A percentile compares a stretch with the other conserved stretches of the same genome.
phyloP scores from a whole-genome alignment of 2,329 filamentous ascomycete species.

The Paraconiothyrium sp. region DNA sequence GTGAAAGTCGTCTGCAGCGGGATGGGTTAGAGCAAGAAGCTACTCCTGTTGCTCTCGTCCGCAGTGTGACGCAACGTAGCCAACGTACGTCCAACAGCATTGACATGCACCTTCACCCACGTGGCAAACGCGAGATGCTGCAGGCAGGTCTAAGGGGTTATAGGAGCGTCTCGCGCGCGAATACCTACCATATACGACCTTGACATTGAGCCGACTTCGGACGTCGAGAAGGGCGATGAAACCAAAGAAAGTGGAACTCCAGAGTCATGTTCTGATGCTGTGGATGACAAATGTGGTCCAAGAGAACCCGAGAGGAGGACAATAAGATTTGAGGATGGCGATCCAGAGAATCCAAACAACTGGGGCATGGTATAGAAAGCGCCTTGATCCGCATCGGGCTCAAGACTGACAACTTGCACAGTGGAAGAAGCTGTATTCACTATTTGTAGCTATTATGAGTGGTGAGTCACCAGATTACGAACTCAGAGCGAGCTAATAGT shows the following conservation, averaged over 20 bases:
- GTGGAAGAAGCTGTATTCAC: conserved; percentile 64
- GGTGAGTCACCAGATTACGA: conserved; percentile 49
- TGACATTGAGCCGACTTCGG: conserved; percentile 31
- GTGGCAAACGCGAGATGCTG: background rate
- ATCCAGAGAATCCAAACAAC: conserved; percentile 55
- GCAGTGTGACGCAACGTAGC: conserved; percentile 38
- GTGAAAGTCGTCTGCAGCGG: conserved; percentile 41
- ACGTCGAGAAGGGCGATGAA: conserved; percentile 39
- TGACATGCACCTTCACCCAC: conserved; percentile 1
- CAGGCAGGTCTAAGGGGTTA: conserved; percentile 20
- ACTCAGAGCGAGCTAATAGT: conserved; percentile 11
- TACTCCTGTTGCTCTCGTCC: conserved; percentile 40
- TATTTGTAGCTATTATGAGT: conserved; percentile 65
- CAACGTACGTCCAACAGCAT: conserved; percentile 24
- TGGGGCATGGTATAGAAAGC: conserved; percentile 44
- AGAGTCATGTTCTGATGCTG: conserved; percentile 21
- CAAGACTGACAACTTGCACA: conserved; percentile 35
- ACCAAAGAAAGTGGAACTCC: conserved; percentile 34
- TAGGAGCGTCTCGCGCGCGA: conserved; percentile 30
- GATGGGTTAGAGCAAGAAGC: conserved; percentile 34
- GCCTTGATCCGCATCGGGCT: background rate
- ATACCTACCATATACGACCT: conserved; percentile 34
- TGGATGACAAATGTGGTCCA: conserved; percentile 11
- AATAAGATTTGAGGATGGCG: conserved; percentile 51
- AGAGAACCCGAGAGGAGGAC: conserved; percentile 32